Evolutionary conservation across 1,284 basidiomycete genomes (phyloP).

Genomic region (Irpex lacteus): DNA sequence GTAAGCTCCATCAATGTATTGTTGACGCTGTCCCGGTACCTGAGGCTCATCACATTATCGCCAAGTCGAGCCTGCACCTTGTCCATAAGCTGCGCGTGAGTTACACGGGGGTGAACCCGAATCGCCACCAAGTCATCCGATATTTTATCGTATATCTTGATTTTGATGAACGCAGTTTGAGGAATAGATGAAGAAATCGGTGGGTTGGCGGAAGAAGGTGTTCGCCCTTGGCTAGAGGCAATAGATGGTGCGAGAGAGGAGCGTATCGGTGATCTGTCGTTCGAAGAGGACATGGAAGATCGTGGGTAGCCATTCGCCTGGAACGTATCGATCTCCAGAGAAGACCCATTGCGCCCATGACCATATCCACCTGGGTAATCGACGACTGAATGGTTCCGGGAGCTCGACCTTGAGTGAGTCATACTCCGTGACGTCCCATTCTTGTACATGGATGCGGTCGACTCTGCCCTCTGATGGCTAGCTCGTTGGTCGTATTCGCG

Average conservation of each 20-base stretch:
- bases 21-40: constrained; percentile 72
- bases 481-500: constrained; percentile 2
- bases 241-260: constrained; percentile 46
- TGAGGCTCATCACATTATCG: constrained; percentile 65
- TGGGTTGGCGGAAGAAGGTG: constrained; percentile 60
- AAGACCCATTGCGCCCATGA: constrained; percentile 20
- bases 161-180: constrained; percentile 89
- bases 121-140: constrained; percentile 96
- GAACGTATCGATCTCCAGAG: constrained; percentile 26
- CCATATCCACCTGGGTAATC: constrained; percentile 17
- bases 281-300: constrained; percentile 34
- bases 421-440: neutral
- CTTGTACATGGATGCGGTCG: constrained; percentile 13
- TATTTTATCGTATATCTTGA: constrained; percentile 93
- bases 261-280: constrained; percentile 37
- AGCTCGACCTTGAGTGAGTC: constrained; percentile 34
- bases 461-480: constrained; percentile 11
- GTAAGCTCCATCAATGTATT: constrained; percentile 65
- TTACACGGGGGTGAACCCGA: constrained; percentile 93
- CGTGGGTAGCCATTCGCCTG: constrained; percentile 26
- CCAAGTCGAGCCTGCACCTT: constrained; percentile 90
- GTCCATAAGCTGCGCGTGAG: constrained; percentile 81
- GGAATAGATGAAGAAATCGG: constrained; percentile 73
- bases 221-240: constrained; percentile 44
- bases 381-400: constrained; percentile 45